A percentile compares a stretch with the other conserved stretches of the same genome.
Conservation (phyloP, 106 monocot species). For the Platanthera zijinensis region DNA sequence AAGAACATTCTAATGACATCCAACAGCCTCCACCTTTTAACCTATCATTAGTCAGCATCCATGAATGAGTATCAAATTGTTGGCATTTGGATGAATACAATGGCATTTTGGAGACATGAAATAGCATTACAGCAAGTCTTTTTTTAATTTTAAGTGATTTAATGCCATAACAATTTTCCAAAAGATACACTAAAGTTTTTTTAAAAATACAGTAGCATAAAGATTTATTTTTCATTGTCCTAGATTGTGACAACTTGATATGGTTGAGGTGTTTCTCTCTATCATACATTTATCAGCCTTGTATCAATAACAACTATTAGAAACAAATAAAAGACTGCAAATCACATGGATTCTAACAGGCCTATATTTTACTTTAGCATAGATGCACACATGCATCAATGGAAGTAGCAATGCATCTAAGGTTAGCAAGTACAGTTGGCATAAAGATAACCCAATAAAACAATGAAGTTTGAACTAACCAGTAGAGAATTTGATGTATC, state of each 20-base stretch:
- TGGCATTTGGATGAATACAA: too few species aligned
- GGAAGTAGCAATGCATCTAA: not conserved
- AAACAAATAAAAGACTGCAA: not conserved
- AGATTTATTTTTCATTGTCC: too few species aligned
- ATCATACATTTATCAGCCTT: not conserved
- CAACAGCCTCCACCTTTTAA: too few species aligned
- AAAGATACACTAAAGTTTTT: too few species aligned
- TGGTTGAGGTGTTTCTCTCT: not conserved
- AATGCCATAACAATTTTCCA: too few species aligned
- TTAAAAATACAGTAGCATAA: too few species aligned
- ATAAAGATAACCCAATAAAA: not conserved
- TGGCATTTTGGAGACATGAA: too few species aligned
- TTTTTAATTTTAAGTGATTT: too few species aligned
- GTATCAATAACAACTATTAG: not conserved
- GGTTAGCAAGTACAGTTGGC: not conserved
- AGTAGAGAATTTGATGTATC: constrained; percentile 51
- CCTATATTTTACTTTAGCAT: not conserved
- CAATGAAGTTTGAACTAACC: constrained; percentile 42
- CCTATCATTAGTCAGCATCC: too few species aligned
- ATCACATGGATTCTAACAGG: not conserved
- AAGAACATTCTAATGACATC: too few species aligned
- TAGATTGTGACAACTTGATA: not conserved
- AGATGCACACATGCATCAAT: not conserved
- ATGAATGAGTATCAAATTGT: too few species aligned
- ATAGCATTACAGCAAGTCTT: too few species aligned